Percentiles rank a stretch among this genome's conserved stretches.
phyloP scores from a whole-genome alignment of 345 rosid species.

The Isatis tinctoria region DNA sequence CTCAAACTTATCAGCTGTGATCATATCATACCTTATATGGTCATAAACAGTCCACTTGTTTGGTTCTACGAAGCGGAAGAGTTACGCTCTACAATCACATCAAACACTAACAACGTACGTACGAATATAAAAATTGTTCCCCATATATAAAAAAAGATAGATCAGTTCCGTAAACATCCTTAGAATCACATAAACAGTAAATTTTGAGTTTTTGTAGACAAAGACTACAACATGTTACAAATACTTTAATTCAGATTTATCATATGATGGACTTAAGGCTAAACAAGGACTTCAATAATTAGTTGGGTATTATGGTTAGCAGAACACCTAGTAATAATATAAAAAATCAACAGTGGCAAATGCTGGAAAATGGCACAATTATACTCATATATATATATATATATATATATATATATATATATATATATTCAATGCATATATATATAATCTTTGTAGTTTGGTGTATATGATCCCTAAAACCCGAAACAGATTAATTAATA shows the following conservation, averaged over 20 bases:
- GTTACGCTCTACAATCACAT: not conserved
- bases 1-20: constrained; percentile 1
- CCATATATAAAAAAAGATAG: too few relatives aligned
- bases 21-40: not conserved
- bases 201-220: not conserved
- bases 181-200: not conserved
- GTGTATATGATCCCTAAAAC: too few relatives aligned
- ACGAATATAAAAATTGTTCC: not conserved
- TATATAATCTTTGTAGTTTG: too few relatives aligned
- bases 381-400: not conserved
- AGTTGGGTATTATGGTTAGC: not conserved
- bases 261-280: not conserved
- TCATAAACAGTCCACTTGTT: not conserved
- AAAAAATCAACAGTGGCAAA: too few relatives aligned
- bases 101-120: not conserved
- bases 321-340: not conserved
- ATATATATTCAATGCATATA: too few relatives aligned
- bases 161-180: too few relatives aligned
- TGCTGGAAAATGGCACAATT: not conserved
- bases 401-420: too few relatives aligned
- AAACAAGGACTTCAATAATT: too few relatives aligned
- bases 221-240: not conserved
- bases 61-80: constrained; percentile 2
- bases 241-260: not conserved
- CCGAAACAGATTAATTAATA: too few relatives aligned